Evolutionary conservation across 2,329 filamentous ascomycete species (phyloP), one percentile per base, ranked within the genome.

Genomic region (Chaetoscypha palmicola): DNA sequence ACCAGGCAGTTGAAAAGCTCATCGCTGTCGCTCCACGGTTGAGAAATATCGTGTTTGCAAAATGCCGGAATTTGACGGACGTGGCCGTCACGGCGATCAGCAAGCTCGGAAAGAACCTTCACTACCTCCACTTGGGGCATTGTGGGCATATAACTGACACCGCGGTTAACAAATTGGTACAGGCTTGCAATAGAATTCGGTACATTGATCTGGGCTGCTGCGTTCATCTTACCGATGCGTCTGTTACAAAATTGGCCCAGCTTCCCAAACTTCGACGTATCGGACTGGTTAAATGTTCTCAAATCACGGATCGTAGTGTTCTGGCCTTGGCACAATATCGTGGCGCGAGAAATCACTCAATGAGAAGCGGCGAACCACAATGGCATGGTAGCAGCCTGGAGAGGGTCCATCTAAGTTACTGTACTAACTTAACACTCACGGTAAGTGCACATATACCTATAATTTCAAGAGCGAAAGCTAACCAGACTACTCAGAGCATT

Each of bases 191-290:
- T 59, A 80, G 92, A 19, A 97, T 98, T 54, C 79, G 92, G 43
- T 98, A 98, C 63, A 98, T 98, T 52, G 92, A 98, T 62, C 70
- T 98, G 33, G 92, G 92, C n/a, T 97, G 92, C 68, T 98, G 92
- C 65, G 78, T 77, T 11, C 82, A 87, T 55, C 70, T 98, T 48
- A 97, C 92, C 0, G 92, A 98, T 57, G 73, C 76, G 9, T 96
- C 90, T 17, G 84, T 98, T 12, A 83, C 77, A 50, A 83, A 87
- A 51, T 72, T 98, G 28, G 90, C 92, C 4, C 79, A 79, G 11
- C 74, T 98, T 4, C 92, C 92, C 2, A 98, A 98, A 65, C 71
- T 98, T 41, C 90, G 95, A 69, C 77, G 92, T 28, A 95, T 98
- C 48, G 92, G 92, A 1, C 68, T 98, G 41, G 92, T 98, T 42